Conservation (phyloP, 192 early-diverging fungal species). For the Linnemannia hyalina region DNA sequence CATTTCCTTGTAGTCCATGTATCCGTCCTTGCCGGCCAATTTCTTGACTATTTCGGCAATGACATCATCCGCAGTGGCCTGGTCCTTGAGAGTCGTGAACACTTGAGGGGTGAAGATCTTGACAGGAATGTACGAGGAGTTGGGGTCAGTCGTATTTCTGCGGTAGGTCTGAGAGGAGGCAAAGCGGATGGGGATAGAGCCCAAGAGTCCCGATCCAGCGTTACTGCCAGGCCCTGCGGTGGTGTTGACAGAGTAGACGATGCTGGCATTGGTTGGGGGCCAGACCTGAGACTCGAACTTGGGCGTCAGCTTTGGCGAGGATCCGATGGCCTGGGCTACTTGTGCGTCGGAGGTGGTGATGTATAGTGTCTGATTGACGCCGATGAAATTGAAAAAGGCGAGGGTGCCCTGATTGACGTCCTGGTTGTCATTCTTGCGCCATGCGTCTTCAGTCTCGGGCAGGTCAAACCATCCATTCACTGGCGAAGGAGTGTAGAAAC, state of each 20-base stretch:
- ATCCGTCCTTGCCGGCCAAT: background rate
- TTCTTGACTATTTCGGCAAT: background rate
- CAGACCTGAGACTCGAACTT: constrained; percentile 22
- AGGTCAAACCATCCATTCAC: constrained; percentile 29
- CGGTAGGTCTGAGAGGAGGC: background rate
- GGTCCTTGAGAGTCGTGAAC: constrained; percentile 5
- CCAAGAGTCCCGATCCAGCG: constrained; percentile 35
- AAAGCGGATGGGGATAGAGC: constrained; percentile 38
- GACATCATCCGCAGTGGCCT: constrained; percentile 3
- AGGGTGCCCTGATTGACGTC: background rate
- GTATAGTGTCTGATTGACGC: constrained; percentile 33
- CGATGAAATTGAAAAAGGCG: background rate
- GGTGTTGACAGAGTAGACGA: constrained; percentile 25
- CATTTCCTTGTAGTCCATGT: background rate
- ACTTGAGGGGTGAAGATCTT: background rate
- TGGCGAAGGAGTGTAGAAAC: constrained; percentile 25
- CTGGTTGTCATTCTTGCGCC: background rate
- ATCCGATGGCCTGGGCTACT: constrained; percentile 23
- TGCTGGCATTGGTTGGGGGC: constrained; percentile 26
- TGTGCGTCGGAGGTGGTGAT: constrained; percentile 23
- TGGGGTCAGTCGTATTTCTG: background rate
- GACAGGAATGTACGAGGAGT: background rate
- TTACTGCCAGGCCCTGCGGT: background rate
- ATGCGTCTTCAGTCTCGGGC: background rate
- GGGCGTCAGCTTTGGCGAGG: constrained; percentile 12